A percentile compares a stretch with the other conserved stretches of the same genome.
Conservation (phyloP, 2,329 filamentous ascomycete genomes). For the Pseudodiploospora longispora region DNA sequence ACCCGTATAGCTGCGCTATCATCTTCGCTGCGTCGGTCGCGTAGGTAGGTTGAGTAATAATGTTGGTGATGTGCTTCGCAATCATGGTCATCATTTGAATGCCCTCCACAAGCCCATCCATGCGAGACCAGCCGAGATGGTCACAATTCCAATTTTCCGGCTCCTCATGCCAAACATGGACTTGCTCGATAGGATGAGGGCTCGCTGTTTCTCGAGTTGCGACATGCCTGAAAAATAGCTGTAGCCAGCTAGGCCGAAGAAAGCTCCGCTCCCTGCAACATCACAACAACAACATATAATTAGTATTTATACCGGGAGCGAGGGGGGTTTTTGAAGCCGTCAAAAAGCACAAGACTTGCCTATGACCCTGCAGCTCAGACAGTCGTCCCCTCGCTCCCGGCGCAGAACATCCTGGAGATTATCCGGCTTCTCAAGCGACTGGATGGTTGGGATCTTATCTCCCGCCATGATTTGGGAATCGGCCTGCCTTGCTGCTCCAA, state of each 20-base stretch:
- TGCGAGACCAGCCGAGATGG: constrained; percentile 58
- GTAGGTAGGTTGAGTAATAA: no score
- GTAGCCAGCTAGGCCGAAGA: constrained; percentile 67
- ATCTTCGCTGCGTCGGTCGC: no score
- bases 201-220: constrained; percentile 59
- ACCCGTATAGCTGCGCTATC: no score
- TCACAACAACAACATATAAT: not conserved
- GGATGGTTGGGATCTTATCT: constrained; percentile 40
- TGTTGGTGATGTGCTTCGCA: not conserved
- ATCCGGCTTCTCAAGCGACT: constrained; percentile 51
- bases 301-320: not conserved
- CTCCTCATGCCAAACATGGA: constrained; percentile 67
- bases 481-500: not conserved
- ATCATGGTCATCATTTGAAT: constrained; percentile 37
- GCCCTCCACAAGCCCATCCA: constrained; percentile 65
- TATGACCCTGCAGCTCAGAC: constrained; percentile 60
- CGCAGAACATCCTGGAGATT: constrained; percentile 51
- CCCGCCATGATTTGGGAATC: constrained; percentile 20
- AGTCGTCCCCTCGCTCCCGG: constrained; percentile 55
- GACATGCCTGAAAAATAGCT: constrained; percentile 68
- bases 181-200: constrained; percentile 58
- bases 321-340: not conserved
- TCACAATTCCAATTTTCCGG: constrained; percentile 57
- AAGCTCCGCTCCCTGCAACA: constrained; percentile 59
- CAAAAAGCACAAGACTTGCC: constrained; percentile 41